Conservation (phyloP, 2,329 filamentous ascomycete genomes). For the Amylocarpus encephaloides region DNA sequence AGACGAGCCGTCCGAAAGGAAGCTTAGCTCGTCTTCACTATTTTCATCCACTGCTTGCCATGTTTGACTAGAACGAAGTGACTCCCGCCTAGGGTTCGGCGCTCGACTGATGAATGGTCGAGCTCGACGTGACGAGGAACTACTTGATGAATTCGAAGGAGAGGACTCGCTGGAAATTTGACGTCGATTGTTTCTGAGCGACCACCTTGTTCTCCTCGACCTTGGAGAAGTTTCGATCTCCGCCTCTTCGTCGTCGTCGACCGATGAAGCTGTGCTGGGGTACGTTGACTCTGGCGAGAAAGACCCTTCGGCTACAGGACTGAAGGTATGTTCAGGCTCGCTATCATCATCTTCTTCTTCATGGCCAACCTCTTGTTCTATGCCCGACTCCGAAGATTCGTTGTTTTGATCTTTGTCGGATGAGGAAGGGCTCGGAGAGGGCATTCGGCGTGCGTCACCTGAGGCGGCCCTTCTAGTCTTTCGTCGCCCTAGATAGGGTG, state of each 20-base stretch:
- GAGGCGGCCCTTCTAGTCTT: not conserved
- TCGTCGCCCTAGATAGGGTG: not conserved
- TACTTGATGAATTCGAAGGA: conserved; percentile 4
- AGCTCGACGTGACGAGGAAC: not conserved
- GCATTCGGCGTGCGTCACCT: not conserved
- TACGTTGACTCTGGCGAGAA: conserved; percentile 6
- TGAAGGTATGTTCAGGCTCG: not conserved
- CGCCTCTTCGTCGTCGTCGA: not conserved
- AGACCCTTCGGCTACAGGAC: conserved; percentile 4
- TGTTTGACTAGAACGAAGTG: conserved; percentile 16
- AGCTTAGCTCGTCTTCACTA: conserved; percentile 30
- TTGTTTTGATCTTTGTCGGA: not conserved
- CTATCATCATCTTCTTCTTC: not conserved
- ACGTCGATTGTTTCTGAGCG: conserved; percentile 6
- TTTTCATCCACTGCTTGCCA: conserved; percentile 21
- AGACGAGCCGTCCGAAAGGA: conserved; percentile 16
- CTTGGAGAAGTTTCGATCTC: conserved; percentile 5
- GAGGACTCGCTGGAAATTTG: conserved; percentile 13
- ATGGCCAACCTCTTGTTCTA: not conserved
- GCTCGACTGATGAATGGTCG: conserved; percentile 14
- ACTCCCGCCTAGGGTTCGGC: conserved; percentile 15
- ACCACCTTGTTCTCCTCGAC: conserved; percentile 8
- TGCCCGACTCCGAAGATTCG: no score
- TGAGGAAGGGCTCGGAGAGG: not conserved
- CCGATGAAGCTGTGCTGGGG: not conserved